Evolutionary conservation across 2,329 filamentous ascomycete genomes (phyloP), one percentile per base, ranked within the genome.

Genomic region (Amphichorda felina): DNA sequence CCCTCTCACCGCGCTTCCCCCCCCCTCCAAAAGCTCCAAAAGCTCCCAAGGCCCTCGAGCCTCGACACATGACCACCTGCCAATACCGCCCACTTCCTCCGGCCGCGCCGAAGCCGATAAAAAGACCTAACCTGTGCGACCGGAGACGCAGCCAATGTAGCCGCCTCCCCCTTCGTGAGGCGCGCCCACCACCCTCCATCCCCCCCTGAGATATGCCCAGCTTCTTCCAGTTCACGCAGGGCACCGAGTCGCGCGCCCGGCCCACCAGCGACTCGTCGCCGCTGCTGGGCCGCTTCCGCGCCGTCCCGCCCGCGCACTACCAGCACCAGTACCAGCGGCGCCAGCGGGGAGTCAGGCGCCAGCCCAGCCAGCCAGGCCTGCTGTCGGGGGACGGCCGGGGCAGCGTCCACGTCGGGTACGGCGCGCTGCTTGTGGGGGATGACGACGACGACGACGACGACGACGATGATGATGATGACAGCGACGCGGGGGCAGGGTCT

Each of bases 171-270:
- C 10, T 10, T 6, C 21, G 6, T 24, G 21, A 24, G 21, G 10
- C 6, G 21, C 6, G 21, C 21, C 21, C 21, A 10, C 10, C 21
- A 6, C 21, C 21, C 10, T 24, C 21, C 21, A 10, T 24, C 21
- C 21, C 21, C 21, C 6, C 10, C 6, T 24, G 21, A 6, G 21
- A 15, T 14, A 79, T 79, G 74, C 72, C 75, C 50, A 64, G 68
- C 49, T 76, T 79, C 63, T 80, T 81, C 59, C 65, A 70, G 52
- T 81, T 81, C 57, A 75, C 75, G 42, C 75, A 75, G 49, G 76
- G 75, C 53, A 67, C 61, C 48, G 76, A 80, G 57, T 68, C 72
- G 42, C 66, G 63, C 46, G 59, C 63, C 40, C 63, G 64, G 34
- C 64, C 64, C 14, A 37, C 35, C 39, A 61, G 60, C 45, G 69